Conservation (phyloP, 225 moss, liverwort and hornwort genomes). For the Sphagnum contortum region DNA sequence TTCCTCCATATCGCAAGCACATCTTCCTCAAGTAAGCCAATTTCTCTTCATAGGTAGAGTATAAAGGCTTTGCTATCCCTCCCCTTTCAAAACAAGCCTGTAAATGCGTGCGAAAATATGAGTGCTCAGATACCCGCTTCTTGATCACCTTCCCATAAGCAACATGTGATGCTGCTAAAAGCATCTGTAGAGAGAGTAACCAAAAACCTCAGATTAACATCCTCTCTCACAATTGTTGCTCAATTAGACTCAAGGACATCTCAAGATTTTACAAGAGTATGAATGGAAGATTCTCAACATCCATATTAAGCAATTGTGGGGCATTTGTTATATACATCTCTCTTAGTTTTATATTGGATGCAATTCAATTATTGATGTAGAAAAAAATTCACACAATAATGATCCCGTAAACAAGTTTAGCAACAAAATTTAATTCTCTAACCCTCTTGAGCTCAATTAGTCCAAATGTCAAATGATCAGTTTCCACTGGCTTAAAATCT, state of each 20-base stretch:
- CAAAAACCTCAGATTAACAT: too few relatives aligned
- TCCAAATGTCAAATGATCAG: constrained; percentile 38
- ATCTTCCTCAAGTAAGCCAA: constrained; percentile 50
- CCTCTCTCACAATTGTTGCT: too few relatives aligned
- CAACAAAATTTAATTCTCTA: neutral
- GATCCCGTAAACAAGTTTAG: too few relatives aligned
- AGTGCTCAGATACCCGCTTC: constrained; percentile 62
- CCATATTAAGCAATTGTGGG: too few relatives aligned
- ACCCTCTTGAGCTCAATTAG: constrained; percentile 33
- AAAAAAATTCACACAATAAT: too few relatives aligned
- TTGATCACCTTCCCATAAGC: constrained; percentile 32
- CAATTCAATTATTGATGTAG: too few relatives aligned
- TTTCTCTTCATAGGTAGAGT: constrained; percentile 59
- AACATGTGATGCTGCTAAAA: constrained; percentile 44
- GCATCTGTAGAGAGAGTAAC: constrained; percentile 23
- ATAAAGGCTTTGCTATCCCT: constrained; percentile 51
- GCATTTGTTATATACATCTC: too few relatives aligned
- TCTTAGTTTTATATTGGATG: too few relatives aligned
- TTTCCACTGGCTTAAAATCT: constrained; percentile 27
- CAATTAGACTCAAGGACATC: too few relatives aligned
- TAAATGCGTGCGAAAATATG: constrained; percentile 48
- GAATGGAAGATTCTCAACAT: too few relatives aligned
- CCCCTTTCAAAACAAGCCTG: constrained; percentile 44
- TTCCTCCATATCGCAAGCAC: constrained; percentile 54
- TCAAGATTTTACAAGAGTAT: too few relatives aligned